Evolutionary conservation across 352 stramenopile genomes (phyloP).

Genomic region (Peronosclerospora sorghi): DNA sequence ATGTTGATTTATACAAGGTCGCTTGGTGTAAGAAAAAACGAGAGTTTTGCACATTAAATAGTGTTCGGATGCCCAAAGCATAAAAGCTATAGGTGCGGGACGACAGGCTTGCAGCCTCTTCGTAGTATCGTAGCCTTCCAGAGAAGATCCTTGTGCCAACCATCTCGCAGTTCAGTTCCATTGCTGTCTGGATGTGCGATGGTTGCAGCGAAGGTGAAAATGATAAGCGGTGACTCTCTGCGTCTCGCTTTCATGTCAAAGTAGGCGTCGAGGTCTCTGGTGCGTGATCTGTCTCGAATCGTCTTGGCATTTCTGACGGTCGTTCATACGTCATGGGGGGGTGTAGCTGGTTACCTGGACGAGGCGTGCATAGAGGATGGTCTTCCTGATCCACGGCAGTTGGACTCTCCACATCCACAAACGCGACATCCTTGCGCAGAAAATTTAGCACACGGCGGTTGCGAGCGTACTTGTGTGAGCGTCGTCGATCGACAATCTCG

Average conservation of each 20-base stretch:
- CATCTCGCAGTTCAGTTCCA: constrained; percentile 22
- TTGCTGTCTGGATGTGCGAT: constrained; percentile 15
- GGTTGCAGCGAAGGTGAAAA: neutral
- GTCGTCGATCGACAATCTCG: constrained; percentile 37
- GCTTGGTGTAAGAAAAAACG: no score
- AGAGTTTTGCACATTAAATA: constrained; percentile 22
- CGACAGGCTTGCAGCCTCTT: no score
- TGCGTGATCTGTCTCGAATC: constrained; percentile 14
- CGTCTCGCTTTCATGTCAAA: constrained; percentile 6
- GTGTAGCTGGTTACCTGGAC: constrained; percentile 7
- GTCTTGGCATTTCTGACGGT: constrained; percentile 21
- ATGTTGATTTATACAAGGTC: no score
- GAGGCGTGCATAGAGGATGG: constrained; percentile 8
- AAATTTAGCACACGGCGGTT: constrained; percentile 42
- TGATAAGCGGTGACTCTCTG: neutral
- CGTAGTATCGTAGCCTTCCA: no score
- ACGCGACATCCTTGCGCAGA: constrained; percentile 32
- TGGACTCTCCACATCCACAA: constrained; percentile 1
- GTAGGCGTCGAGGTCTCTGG: constrained; percentile 15
- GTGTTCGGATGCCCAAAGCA: constrained; percentile 1
- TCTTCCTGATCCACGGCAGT: constrained; percentile 3
- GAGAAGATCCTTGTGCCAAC: neutral
- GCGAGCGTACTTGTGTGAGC: constrained; percentile 48
- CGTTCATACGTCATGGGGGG: constrained; percentile 24
- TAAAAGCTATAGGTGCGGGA: no score